Evolutionary conservation across 2,329 filamentous ascomycete species (phyloP).

Genomic region (Ophiostoma novo-ulmi): DNA sequence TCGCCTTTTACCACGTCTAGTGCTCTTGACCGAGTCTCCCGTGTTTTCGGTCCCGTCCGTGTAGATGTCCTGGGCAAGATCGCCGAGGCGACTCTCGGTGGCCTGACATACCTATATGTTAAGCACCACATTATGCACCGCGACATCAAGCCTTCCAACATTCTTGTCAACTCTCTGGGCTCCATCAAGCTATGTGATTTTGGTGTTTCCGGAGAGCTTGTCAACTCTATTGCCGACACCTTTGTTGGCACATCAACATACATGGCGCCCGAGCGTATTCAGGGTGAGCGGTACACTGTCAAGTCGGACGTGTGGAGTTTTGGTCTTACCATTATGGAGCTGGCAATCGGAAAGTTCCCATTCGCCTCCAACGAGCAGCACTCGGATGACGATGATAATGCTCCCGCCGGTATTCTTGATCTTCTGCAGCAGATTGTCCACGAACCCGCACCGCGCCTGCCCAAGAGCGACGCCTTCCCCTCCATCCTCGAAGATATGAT

Average conservation of each 20-base stretch:
- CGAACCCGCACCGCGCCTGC: constrained; percentile 85
- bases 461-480: constrained; percentile 96
- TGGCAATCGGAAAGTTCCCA: constrained; percentile 95
- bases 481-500: constrained; percentile 94
- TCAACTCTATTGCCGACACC: constrained; percentile 96
- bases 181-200: constrained; percentile 98
- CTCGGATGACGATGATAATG: constrained; percentile 67
- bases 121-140: constrained; percentile 98
- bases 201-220: constrained; percentile 94
- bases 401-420: constrained; percentile 91
- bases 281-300: constrained; percentile 93
- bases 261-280: constrained; percentile 97
- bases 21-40: constrained; percentile 86
- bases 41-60: constrained; percentile 88
- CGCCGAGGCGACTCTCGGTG: constrained; percentile 87
- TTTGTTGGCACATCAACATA: constrained; percentile 98
- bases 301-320: constrained; percentile 99
- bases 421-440: constrained; percentile 96
- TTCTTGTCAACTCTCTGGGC: constrained; percentile 88
- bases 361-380: constrained; percentile 71
- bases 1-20: constrained; percentile 35
- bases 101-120: constrained; percentile 89
- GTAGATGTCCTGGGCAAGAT: constrained; percentile 98
- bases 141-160: constrained; percentile 97
- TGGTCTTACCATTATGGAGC: constrained; percentile 88